A percentile compares a stretch with the other conserved stretches of the same genome.
These are phyloP conservation scores for Trichosporon sp. DNA, from an alignment of 1,284 basidiomycete genomes.

Conservation along the genomic window DNA sequence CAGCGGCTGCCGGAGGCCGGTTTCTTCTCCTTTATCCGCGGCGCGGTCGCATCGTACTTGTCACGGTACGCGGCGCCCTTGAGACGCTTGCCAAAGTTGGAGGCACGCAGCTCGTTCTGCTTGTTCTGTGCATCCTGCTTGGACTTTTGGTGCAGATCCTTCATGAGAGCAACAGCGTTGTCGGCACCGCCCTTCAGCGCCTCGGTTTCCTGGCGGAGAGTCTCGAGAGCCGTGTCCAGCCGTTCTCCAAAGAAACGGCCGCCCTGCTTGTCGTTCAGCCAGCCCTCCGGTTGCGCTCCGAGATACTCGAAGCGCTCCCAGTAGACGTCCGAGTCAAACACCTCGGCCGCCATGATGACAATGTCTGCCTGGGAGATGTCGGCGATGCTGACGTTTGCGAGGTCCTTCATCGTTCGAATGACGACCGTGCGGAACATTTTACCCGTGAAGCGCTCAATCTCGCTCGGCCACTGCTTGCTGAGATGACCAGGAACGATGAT, in stretches of 20 bases:
- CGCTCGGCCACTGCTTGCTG: constrained; percentile 84
- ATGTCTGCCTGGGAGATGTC: constrained; percentile 81
- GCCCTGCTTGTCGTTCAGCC: constrained; percentile 59
- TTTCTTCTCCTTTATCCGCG: constrained; percentile 59
- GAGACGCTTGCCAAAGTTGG: constrained; percentile 51
- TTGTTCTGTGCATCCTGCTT: constrained; percentile 44
- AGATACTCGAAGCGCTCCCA: constrained; percentile 61
- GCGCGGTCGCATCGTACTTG: constrained; percentile 44
- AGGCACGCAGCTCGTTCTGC: constrained; percentile 46
- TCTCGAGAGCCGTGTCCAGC: constrained; percentile 65
- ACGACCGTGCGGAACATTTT: constrained; percentile 63
- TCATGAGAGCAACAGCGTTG: constrained; percentile 66
- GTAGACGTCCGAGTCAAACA: constrained; percentile 78
- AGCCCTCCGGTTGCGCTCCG: constrained; percentile 60
- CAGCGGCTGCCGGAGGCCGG: constrained; percentile 35
- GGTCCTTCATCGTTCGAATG: constrained; percentile 70
- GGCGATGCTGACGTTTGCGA: constrained; percentile 76
- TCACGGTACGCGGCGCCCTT: constrained; percentile 53
- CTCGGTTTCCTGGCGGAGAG: constrained; percentile 69
- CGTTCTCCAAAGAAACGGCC: constrained; percentile 86
- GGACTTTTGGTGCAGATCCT: constrained; percentile 58
- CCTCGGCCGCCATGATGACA: constrained; percentile 79
- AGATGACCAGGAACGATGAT: constrained; percentile 88
- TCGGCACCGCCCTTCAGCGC: constrained; percentile 63
- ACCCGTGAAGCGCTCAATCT: constrained; percentile 74